Base-by-base conservation (phyloP, 257 asterid genomes). In the Primulina eburnea region DNA sequence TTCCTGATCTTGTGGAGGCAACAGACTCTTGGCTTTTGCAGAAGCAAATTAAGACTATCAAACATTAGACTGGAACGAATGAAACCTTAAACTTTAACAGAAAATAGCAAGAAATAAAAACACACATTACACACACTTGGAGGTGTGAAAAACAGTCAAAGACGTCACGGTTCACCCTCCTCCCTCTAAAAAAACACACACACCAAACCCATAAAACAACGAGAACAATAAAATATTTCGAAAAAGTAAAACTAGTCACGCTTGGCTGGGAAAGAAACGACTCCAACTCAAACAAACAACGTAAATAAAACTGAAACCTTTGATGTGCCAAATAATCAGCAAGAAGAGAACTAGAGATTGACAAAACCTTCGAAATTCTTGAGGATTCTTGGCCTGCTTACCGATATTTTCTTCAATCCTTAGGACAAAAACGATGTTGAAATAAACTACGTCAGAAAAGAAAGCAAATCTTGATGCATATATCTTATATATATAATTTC, bases 281-380 rank as follows among this genome's bases (percentile, higher is more conserved):
- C 26, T 24, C 26, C 26, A 24, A 24, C 26, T 24, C 26, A 24
- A 24, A 24, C 26, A 24, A 24, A 24, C 26, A 24, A 24, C 26
- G 26, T 24, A 24, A 24, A 24, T 1, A 18, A 43, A 60, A 67
- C 34, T 62, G 38, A 58, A 70, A 71, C 12, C 18, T 65, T 11
- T 28, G 56, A 29, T 33, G 17, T 11, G 11, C 29, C 8, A 8
- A 64, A 56, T 24, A 8, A 40, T 61, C 64, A 65, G 26, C 4
- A 56, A 29, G 35, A 64, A 30, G 53, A 60, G 64, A 65, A 26
- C 18, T 26, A 56, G 35, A 72, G 58, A 30, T 66, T 72, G 62
- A 71, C 87, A 65, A 76, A 85, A 89, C 94, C 86, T 83, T 82
- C 63, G 33, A 75, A 78, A 78, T 37, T 78, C 76, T 73, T n/a